phyloP scores from a whole-genome alignment of 805 yeast species.

The Wickerhamomyces xylosicus region DNA sequence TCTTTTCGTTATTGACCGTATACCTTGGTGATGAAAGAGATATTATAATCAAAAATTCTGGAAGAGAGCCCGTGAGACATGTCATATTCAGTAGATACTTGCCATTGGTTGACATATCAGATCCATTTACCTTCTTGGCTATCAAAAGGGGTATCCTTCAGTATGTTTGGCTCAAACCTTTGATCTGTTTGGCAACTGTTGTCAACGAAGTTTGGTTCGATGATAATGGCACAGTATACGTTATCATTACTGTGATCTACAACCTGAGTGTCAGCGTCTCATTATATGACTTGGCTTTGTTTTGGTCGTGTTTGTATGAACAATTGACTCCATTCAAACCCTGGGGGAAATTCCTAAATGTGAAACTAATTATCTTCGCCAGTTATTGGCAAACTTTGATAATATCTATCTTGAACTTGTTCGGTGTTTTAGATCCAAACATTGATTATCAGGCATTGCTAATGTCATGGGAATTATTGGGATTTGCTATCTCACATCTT shows the following conservation, averaged over 20 bases:
- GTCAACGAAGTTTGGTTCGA: constrained; percentile 35
- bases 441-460: constrained; percentile 64
- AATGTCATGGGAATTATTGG: constrained; percentile 74
- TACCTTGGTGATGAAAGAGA: constrained; percentile 89
- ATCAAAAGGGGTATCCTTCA: constrained; percentile 84
- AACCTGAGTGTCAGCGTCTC: constrained; percentile 76
- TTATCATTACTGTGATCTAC: constrained; percentile 62
- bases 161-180: constrained; percentile 90
- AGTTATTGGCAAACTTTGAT: constrained; percentile 90
- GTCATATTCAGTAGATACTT: constrained; percentile 33
- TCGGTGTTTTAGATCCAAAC: constrained; percentile 29
- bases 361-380: constrained; percentile 88
- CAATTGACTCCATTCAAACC: constrained; percentile 79
- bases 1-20: constrained; percentile 71
- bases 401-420: constrained; percentile 40
- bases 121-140: constrained; percentile 66
- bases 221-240: constrained; percentile 40
- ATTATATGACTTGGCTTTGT: constrained; percentile 74
- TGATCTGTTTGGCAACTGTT: constrained; percentile 51
- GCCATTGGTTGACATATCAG: constrained; percentile 59
- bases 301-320: constrained; percentile 81
- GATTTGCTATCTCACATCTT: constrained; percentile 86
- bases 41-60: constrained; percentile 61
- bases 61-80: constrained; percentile 62
- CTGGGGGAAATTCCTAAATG: constrained; percentile 87